A percentile compares a stretch with the other conserved stretches of the same genome.
Evolutionary conservation across 2,329 filamentous ascomycete species (phyloP).

Genomic region (Aspergillus spinulosporus): DNA sequence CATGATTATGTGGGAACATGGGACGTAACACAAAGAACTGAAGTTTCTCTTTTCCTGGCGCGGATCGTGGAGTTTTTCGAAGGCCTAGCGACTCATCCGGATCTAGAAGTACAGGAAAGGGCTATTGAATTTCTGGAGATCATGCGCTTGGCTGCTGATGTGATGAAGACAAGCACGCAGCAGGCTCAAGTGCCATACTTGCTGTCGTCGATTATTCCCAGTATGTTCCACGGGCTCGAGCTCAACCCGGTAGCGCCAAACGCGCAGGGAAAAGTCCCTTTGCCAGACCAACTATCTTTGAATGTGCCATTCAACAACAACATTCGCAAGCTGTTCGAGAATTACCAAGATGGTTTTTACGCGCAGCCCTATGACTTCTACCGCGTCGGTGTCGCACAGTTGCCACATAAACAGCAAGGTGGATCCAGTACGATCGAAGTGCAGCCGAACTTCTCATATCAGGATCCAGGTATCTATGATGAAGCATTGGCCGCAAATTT

Average conservation of each 20-base stretch:
- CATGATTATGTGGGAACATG: constrained; percentile 63
- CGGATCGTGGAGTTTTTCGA: constrained; percentile 82
- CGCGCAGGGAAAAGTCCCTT: constrained; percentile 82
- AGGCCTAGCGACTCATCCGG: constrained; percentile 76
- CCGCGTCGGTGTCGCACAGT: constrained; percentile 32
- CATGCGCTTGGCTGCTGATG: constrained; percentile 82
- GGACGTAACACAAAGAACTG: constrained; percentile 71
- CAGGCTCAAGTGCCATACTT: constrained; percentile 65
- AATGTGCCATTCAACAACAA: constrained; percentile 79
- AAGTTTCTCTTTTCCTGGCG: constrained; percentile 74
- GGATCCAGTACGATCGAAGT: constrained; percentile 24
- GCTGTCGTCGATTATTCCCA: constrained; percentile 86
- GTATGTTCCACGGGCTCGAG: constrained; percentile 81
- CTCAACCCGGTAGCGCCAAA: constrained; percentile 84
- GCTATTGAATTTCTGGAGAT: constrained; percentile 91
- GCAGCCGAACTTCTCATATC: constrained; percentile 38
- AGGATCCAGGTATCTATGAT: constrained; percentile 41
- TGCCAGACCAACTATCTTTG: constrained; percentile 73
- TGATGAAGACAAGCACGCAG: constrained; percentile 44
- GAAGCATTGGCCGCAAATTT: constrained; percentile 75
- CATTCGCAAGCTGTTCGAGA: constrained; percentile 64
- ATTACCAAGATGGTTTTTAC: constrained; percentile 54
- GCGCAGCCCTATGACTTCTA: constrained; percentile 42
- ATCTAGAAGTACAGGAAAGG: constrained; percentile 90
- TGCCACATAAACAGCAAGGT: constrained; percentile 22